Percentiles rank a stretch among this genome's conserved stretches.
Evolutionary conservation across 1,284 basidiomycete species (phyloP).

Genomic region (Sporisorium iseilematis-ciliati): DNA sequence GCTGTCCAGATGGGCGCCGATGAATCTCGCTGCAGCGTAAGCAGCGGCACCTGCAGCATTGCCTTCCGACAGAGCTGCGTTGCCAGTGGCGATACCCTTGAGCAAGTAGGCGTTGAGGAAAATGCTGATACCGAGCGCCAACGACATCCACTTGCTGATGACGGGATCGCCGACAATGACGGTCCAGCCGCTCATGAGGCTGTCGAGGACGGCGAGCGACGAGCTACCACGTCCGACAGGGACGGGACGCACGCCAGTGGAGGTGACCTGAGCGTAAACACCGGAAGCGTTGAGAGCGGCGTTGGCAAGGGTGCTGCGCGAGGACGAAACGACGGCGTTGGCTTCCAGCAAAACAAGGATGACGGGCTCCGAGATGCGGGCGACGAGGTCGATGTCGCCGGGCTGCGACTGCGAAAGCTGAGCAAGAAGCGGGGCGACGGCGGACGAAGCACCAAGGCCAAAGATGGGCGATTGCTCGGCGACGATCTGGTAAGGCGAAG

Average conservation of each 20-base stretch:
- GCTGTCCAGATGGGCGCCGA: slow-evolving; percentile 65
- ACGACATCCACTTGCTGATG: slow-evolving; percentile 94
- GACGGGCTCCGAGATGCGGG: slow-evolving; percentile 70
- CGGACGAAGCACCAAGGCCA: slow-evolving; percentile 33
- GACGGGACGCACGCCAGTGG: slow-evolving; percentile 26
- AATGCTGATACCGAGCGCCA: slow-evolving; percentile 86
- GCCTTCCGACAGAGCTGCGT: slow-evolving; percentile 65
- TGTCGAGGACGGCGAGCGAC: slow-evolving; percentile 75
- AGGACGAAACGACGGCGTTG: slow-evolving; percentile 31
- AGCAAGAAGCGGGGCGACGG: slow-evolving; percentile 58
- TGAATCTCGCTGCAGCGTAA: slow-evolving; percentile 67
- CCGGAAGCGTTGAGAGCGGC: slow-evolving; percentile 63
- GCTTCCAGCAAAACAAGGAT: slow-evolving; percentile 79
- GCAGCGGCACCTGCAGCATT: slow-evolving; percentile 68
- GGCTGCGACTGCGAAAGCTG: slow-evolving; percentile 53
- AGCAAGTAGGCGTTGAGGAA: slow-evolving; percentile 93
- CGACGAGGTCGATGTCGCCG: slow-evolving; percentile 55
- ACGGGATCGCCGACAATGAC: slow-evolving; percentile 94
- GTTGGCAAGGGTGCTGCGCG: slow-evolving; percentile 49
- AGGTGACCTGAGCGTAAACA: slow-evolving; percentile 30
- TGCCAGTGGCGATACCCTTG: slow-evolving; percentile 76
- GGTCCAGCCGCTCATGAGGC: slow-evolving; percentile 94
- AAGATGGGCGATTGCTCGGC: slow-evolving; percentile 51
- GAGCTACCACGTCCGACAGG: slow-evolving; percentile 39
- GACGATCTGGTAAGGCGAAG: slow-evolving; percentile 62